These are phyloP conservation scores for Aspergillus sp. DNA, from an alignment of 2,329 filamentous ascomycete genomes.

Conservation along the genomic window DNA sequence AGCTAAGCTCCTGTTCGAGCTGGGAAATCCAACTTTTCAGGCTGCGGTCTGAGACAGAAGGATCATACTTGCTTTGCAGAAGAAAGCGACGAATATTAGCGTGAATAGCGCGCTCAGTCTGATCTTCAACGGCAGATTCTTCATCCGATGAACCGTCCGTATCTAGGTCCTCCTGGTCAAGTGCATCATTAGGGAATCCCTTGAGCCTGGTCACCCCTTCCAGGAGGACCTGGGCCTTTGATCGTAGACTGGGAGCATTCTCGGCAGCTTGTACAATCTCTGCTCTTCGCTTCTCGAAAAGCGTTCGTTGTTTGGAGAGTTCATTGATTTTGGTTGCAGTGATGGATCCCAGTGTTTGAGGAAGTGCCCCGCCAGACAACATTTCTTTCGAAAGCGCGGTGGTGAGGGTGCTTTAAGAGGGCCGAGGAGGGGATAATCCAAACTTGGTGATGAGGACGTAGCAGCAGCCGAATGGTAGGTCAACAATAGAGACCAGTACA, in stretches of 20 bases:
- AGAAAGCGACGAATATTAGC: constrained; percentile 55
- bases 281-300: constrained; percentile 52
- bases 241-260: constrained; percentile 29
- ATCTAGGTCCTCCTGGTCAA: constrained; percentile 38
- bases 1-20: constrained; percentile 50
- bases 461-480: not conserved
- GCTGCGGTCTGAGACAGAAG: constrained; percentile 51
- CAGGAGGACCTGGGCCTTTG: constrained; percentile 36
- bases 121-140: constrained; percentile 17
- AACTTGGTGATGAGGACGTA: not conserved
- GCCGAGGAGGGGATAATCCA: not conserved
- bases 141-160: constrained; percentile 16
- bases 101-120: constrained; percentile 30
- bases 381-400: constrained; percentile 20
- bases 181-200: constrained; percentile 37
- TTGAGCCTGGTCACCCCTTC: constrained; percentile 42
- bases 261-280: constrained; percentile 41
- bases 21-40: constrained; percentile 51
- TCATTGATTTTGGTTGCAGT: constrained; percentile 60
- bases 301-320: constrained; percentile 53
- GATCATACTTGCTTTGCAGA: constrained; percentile 56
- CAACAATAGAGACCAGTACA: too few species aligned
- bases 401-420: not conserved
- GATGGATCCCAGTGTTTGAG: constrained; percentile 57
- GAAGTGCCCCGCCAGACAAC: constrained; percentile 43